Base-by-base conservation (phyloP, 2,329 filamentous ascomycete species). In the Pseudocercospora fijiensis region DNA sequence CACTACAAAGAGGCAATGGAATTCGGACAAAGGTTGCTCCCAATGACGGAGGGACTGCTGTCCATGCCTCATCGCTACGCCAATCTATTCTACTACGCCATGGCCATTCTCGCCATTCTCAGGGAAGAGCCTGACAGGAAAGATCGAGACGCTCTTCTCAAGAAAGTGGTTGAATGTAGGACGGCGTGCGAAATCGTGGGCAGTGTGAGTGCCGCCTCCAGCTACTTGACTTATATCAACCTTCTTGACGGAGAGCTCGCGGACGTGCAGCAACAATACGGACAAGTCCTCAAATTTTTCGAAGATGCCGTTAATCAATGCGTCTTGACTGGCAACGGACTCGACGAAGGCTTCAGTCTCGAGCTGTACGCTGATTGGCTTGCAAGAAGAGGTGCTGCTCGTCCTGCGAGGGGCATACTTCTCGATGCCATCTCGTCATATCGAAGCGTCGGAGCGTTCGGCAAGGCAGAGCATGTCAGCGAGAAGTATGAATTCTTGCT, bases 341-440 rank as follows among this genome's bases (percentile, higher is more conserved):
- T 92, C 57, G 90, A 93, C 65, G 89, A 92, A 74, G 90, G 88
- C 0, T 80, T 92, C 1, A 85, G 86, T 16, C 89, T 90, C 71
- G 90, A 91, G 72, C 80, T 92, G 28, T 89, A 92, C 79, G 89
- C 87, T 1, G 88, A 88, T 9, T 88, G 87, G 72, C 86, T 92
- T 65, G 80, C 90, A 59, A 82, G 90, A 13, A 82, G 84, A 65
- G 84, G 84, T 11, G 87, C 89, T 3, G 82, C 86, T 43, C 80
- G 90, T 65, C 88, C 89, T 37, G 90, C 90, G 26, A 84, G 88
- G 59, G 84, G 86, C n/a, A 84, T 88, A 0, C 78, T 93, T 16
- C 83, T 85, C 30, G 90, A 92, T 66, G 85, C 87, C 2, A 81
- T 91, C 18, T 83, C 84, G 1, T 81, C 90, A 1, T 93, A 89